Percentiles rank a stretch among this genome's conserved stretches.
phyloP scores from a whole-genome alignment of 176 grass and related monocot species.

The barley (Hordeum vulgare) region MorexV3_pseudomolecules_assembly NC_058524.1:443803684-443804183 shows the following conservation, averaged over 20 bases:
- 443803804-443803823: not conserved
- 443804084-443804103: slow-evolving; percentile 11
- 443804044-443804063: slow-evolving; percentile 43
- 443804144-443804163: not conserved
- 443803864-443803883: not conserved
- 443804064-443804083: slow-evolving; percentile 17
- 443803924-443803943: not conserved
- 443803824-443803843: slow-evolving; percentile 6
- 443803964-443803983: not conserved
- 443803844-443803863: not conserved
- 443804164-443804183: not conserved
- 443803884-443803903: not conserved
- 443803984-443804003: slow-evolving; percentile 19
- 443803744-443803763: not conserved
- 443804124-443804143: slow-evolving; percentile 1
- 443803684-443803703: not conserved
- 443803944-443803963: not conserved
- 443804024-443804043: slow-evolving; percentile 27
- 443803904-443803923: not conserved
- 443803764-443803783: not conserved
- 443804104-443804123: slow-evolving; percentile 25
- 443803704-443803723: not conserved
- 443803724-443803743: not conserved
- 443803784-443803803: not conserved
- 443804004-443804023: slow-evolving; percentile 26